These are phyloP conservation scores for Sporisorium scitamineum DNA, from an alignment of 1,284 basidiomycete genomes.

Conservation along the genomic window DNA sequence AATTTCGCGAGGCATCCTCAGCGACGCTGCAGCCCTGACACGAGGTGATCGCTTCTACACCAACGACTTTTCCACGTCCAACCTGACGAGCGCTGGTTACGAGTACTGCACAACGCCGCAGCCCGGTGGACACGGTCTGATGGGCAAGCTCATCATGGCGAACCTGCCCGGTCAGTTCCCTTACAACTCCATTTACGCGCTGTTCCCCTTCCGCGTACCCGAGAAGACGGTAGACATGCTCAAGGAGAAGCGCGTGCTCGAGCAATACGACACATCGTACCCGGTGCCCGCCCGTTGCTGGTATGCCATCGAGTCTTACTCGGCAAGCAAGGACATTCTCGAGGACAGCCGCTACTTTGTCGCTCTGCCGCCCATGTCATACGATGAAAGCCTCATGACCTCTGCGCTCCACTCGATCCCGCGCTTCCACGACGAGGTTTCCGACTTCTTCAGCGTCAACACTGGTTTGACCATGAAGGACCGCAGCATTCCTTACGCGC, in stretches of 20 bases:
- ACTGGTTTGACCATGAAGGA: conserved; percentile 23
- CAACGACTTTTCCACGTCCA: conserved; percentile 81
- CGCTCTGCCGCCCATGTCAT: conserved; percentile 31
- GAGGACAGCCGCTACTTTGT: conserved; percentile 41
- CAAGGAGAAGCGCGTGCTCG: conserved; percentile 73
- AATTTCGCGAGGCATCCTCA: conserved; percentile 85
- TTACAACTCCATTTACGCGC: conserved; percentile 52
- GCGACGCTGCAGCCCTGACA: conserved; percentile 86
- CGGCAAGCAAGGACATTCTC: conserved; percentile 39
- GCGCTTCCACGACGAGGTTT: conserved; percentile 35
- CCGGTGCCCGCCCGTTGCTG: conserved; percentile 32
- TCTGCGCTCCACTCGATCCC: conserved; percentile 40
- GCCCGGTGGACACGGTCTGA: conserved; percentile 38
- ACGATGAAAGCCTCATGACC: conserved; percentile 42
- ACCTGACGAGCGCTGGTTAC: conserved; percentile 74
- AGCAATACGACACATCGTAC: conserved; percentile 71
- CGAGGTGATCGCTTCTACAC: conserved; percentile 87
- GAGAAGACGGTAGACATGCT: conserved; percentile 73
- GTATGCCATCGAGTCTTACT: conserved; percentile 45
- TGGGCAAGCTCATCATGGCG: conserved; percentile 53
- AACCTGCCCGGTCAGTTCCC: conserved; percentile 48
- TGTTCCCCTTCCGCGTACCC: conserved; percentile 78
- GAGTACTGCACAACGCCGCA: conserved; percentile 35
- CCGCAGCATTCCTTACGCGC: conserved; percentile 21
- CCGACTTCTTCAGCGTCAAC: conserved; percentile 35